Conservation (phyloP, 2,329 filamentous ascomycete species). For the Scedosporium dehoogii region DNA sequence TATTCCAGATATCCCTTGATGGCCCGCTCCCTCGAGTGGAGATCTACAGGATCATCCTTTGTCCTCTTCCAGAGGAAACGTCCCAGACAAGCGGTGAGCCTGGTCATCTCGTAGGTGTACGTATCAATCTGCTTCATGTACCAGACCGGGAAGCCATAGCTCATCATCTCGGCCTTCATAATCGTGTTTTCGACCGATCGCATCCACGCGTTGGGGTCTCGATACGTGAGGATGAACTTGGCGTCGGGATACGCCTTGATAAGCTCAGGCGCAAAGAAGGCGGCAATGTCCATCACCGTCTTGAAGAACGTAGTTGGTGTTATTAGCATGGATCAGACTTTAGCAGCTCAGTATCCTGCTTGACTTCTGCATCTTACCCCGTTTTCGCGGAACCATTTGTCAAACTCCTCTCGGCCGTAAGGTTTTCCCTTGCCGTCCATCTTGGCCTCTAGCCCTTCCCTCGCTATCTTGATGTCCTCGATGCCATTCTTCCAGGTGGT, state of each 20-base stretch:
- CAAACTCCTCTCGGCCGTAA: constrained; percentile 25
- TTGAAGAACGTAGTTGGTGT: not conserved
- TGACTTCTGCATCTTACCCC: constrained; percentile 18
- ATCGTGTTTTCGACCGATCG: constrained; percentile 57
- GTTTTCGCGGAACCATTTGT: constrained; percentile 28
- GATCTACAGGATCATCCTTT: not conserved
- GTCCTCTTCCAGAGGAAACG: constrained; percentile 3
- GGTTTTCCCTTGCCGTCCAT: constrained; percentile 17
- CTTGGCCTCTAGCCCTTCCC: constrained; percentile 20
- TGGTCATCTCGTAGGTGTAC: constrained; percentile 6
- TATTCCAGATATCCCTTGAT: constrained; percentile 6
- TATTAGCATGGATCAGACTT: not conserved
- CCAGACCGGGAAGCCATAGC: not conserved
- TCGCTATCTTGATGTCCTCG: constrained; percentile 16
- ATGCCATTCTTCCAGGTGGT: constrained; percentile 17
- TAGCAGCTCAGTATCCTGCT: not conserved
- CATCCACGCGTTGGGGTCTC: constrained; percentile 55
- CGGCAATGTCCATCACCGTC: constrained; percentile 23
- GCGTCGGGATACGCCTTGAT: constrained; percentile 64
- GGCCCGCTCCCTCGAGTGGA: not conserved
- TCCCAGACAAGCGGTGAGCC: not conserved
- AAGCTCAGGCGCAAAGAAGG: constrained; percentile 58
- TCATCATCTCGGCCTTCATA: not conserved
- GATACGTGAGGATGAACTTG: constrained; percentile 58
- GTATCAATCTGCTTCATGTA: not conserved